These are phyloP conservation scores for Colletotrichum sansevieriae DNA, from an alignment of 2,329 filamentous ascomycete genomes.

Conservation along the genomic window DNA sequence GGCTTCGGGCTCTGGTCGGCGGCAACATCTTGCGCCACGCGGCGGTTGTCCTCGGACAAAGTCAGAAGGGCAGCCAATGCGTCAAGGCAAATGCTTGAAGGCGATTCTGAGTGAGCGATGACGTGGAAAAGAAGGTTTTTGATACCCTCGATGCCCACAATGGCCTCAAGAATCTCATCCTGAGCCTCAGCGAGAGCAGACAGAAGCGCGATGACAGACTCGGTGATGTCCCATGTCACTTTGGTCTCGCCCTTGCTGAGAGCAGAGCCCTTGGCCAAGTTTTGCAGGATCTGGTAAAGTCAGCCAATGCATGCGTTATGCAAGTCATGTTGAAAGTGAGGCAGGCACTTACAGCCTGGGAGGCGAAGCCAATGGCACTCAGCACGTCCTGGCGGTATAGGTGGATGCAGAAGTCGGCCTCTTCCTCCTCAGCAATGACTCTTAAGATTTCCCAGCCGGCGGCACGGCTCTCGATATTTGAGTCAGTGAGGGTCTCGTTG, in stretches of 20 bases:
- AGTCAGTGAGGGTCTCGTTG: slow-evolving; percentile 74
- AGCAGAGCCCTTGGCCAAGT: slow-evolving; percentile 57
- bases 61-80: slow-evolving; percentile 68
- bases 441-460: slow-evolving; percentile 77
- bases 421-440: slow-evolving; percentile 72
- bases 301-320: slow-evolving; percentile 28
- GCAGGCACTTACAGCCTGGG: slow-evolving; percentile 59
- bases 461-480: slow-evolving; percentile 71
- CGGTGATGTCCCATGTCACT: slow-evolving; percentile 66
- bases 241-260: slow-evolving; percentile 66
- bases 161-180: slow-evolving; percentile 69
- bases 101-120: slow-evolving; percentile 58
- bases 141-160: slow-evolving; percentile 63
- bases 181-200: slow-evolving; percentile 69
- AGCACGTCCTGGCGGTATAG: slow-evolving; percentile 72
- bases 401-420: slow-evolving; percentile 75
- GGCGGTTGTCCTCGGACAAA: slow-evolving; percentile 70
- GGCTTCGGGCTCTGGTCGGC: slow-evolving; percentile 60
- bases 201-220: slow-evolving; percentile 66
- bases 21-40: slow-evolving; percentile 66
- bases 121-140: slow-evolving; percentile 68
- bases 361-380: slow-evolving; percentile 70
- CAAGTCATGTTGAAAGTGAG: slow-evolving; percentile 1
- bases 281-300: slow-evolving; percentile 56
- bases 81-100: slow-evolving; percentile 58